phyloP scores from a whole-genome alignment of 257 asterid species.

The Plantago elongata region DNA sequence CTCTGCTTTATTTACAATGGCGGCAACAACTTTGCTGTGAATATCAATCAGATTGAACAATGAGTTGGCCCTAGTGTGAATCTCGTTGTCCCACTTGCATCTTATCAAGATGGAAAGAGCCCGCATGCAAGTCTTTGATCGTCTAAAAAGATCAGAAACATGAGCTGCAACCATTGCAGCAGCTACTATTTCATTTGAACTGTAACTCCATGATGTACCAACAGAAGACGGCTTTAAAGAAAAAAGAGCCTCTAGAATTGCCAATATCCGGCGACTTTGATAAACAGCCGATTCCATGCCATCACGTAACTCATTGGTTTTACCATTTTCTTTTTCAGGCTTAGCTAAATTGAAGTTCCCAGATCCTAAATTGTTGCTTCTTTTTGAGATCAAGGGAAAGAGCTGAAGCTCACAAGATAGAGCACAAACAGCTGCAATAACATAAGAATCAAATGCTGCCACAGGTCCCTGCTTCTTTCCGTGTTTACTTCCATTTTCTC shows the following conservation, averaged over 20 bases:
- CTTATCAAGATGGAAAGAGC: conserved; percentile 73
- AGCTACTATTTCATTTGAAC: conserved; percentile 94
- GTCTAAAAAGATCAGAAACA: conserved; percentile 86
- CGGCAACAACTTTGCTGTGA: conserved; percentile 88
- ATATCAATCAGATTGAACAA: conserved; percentile 88
- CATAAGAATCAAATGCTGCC: conserved; percentile 96
- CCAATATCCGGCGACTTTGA: conserved; percentile 83
- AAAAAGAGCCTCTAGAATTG: conserved; percentile 95
- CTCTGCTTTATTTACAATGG: conserved; percentile 88
- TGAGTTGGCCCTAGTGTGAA: conserved; percentile 81
- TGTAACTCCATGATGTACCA: conserved; percentile 87
- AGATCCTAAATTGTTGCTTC: conserved; percentile 32
- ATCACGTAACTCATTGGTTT: conserved; percentile 44
- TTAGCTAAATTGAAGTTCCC: conserved; percentile 30
- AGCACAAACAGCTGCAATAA: conserved; percentile 98
- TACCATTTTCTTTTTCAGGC: conserved; percentile 44
- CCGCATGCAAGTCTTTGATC: conserved; percentile 94
- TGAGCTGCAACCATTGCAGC: conserved; percentile 99
- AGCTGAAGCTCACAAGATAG: conserved; percentile 94
- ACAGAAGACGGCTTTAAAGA: conserved; percentile 93
- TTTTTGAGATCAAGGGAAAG: conserved; percentile 72
- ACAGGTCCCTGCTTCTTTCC: conserved; percentile 81
- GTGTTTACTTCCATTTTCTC: conserved; percentile 39
- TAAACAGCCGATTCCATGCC: conserved; percentile 78
- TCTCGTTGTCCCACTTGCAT: conserved; percentile 92